These are phyloP conservation scores for Saturnispora serradocipensis DNA, from an alignment of 805 yeast species.

Conservation along the genomic window DNA sequence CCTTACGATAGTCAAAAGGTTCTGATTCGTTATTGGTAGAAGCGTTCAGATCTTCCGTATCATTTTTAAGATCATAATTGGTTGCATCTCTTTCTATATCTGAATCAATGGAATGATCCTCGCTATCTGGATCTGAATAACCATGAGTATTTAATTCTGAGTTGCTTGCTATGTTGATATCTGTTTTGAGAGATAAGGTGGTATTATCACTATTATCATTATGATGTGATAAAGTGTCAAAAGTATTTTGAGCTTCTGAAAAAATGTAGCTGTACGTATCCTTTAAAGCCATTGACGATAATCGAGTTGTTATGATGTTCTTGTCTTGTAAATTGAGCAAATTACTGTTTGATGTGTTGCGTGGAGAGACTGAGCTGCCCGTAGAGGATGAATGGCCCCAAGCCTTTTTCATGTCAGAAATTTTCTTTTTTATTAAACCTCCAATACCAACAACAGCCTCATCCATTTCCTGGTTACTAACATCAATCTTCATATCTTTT, in stretches of 20 bases:
- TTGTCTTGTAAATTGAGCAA: background rate
- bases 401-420: slow-evolving; percentile 26
- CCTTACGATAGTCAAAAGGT: slow-evolving; percentile 18
- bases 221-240: background rate
- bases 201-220: background rate
- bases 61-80: background rate
- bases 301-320: slow-evolving; percentile 1
- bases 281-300: slow-evolving; percentile 8
- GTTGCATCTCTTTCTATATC: background rate
- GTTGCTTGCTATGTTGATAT: background rate
- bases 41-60: background rate
- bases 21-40: background rate
- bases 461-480: slow-evolving; percentile 58
- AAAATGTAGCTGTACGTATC: slow-evolving; percentile 14
- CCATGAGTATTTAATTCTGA: background rate
- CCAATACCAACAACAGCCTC: slow-evolving; percentile 82
- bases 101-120: background rate
- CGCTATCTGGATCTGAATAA: background rate
- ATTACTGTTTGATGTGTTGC: background rate
- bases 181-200: background rate
- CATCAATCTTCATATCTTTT: slow-evolving; percentile 38
- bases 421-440: slow-evolving; percentile 44
- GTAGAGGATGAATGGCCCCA: background rate
- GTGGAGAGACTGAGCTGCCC: background rate
- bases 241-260: slow-evolving; percentile 10